Evolutionary conservation across 192 early-diverging fungal species (phyloP), one percentile per base, ranked within the genome.

Genomic region (Oehlia diaphana): DNA sequence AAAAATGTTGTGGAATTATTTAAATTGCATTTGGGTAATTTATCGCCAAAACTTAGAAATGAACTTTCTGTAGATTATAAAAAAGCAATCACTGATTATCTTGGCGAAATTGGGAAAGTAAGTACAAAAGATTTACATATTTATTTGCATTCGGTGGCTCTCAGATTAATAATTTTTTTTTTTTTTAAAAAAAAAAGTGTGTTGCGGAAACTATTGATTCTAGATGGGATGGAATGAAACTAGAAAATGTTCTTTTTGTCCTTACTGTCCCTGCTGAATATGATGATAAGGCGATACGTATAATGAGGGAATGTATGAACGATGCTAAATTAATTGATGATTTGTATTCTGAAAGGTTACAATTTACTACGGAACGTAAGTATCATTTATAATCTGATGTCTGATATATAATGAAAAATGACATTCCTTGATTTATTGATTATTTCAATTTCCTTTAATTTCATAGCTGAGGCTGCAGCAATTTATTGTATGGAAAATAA

Each of bases 311-410:
- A 7, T 58, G 53, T 58, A 6, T 21, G 4, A 79, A 84, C 47
- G 70, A 86, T 28, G 88, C 88, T 35, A 86, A 81, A 26, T 77
- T 90, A 23, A 88, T 88, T 8, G 39, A 82, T 63, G 67, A 81
- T 12, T 23, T 14, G 61, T 2, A 62, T 35, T 5, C 35, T 4
- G 9, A 33, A 23, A 21, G 26, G 9, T 53, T 74, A 26, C 16
- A 42, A 53, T 74, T 74, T 62, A 53, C 26, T 7, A 50, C 44
- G 19, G 72, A 74, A 62, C 53, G 72, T 74, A 61, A 28, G 72
- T 47, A 47, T 47, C 10, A 44, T 47, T 0, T 47, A 47, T 47
- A 47, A 47, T 47, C 13, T 47, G 39, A 42, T 42, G 0, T 31
- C 3, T 37, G 4, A 12, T 47, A 47, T 47, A 12, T 12, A 10